Evolutionary conservation across 345 rosid species (phyloP), one percentile per base, ranked within the genome.

Genomic region (Eucalyptus brandiana): DNA sequence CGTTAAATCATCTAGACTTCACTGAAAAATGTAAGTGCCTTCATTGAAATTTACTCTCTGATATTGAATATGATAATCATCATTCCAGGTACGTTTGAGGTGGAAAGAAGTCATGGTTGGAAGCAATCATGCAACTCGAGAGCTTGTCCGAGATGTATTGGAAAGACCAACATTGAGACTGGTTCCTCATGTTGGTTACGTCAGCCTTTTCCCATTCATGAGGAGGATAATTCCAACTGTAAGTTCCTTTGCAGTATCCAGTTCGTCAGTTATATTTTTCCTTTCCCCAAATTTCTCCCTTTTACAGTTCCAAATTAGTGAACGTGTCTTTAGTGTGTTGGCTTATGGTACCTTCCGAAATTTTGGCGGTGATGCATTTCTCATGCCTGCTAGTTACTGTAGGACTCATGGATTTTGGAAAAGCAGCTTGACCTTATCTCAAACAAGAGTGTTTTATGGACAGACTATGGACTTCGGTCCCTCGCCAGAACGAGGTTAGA

Each of bases 141-240:
- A 97, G 93, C 94, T 98, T 88, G 95, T 97, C 50, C 95, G 97
- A 90, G 98, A 98, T 89, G 98, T 95, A 37, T 65, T 93, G 65
- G 98, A 91, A 91, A 91, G 40, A 88, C 98, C 99, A 30, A 93
- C 92, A 88, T 90, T 92, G 93, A 95, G 96, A 92, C 91, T 96
- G 86, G 98, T 96, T 93, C 98, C 98, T 91, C 98, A 98, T 88
- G 90, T 98, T 48, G 99, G 99, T 83, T 97, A 96, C 86, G 98
- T 95, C 91, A 96, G 98, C 96, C 96, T 98, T 92, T 97, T 98
- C 89, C 99, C 99, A 17, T 98, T 98, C 92, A 98, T 98, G 89
- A 90, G 92, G 90, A 96, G 90, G 91, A 94, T 97, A 87, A 98
- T 98, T 91, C 98, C 99, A 85, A 89, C 96, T 86, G 99, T 97